Evolutionary conservation across 768 basidiomycete species (phyloP), one percentile per base, ranked within the genome.

Genomic region (Austroboletus festivus): DNA sequence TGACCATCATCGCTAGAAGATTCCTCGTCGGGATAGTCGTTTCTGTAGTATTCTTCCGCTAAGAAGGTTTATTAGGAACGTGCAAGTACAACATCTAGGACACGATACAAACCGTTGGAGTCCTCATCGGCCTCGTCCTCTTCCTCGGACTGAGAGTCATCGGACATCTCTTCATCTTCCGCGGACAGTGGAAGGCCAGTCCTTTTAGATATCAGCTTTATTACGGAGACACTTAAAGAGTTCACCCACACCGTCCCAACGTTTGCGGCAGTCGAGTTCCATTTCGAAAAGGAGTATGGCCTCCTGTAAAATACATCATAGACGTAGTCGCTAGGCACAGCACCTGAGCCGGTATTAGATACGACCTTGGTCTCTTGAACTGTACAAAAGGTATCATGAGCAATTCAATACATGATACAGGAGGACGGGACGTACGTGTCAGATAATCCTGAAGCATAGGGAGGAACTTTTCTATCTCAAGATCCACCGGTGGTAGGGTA

Each of bases 11-110:
- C 71, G 16, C 64, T 69, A 10, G 70, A 68, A 21, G 73, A 69
- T 33, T 83, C 81, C 42, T 84, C 88, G 22, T 89, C 86, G 5
- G 88, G 88, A 55, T 91, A 91, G 60, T 91, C 88, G 50, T 91
- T 91, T 58, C 80, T 87, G 67, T 89, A 89, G 58, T 83, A 89
- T 53, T 88, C 87, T 64, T 91, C 88, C 16, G 83, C 88, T 89
- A 56, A 5, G 44, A 26, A 8, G 39, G 5, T 42, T 33, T 31
- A 38, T 12, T 6, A 28, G 10, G 15, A 42, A 13, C 2, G 4
- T 61, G 1, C n/a, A n/a, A 58, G 46, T 1, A 42, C 5, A 23
- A 20, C 13, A 10, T n/a, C 26, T 5, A 6, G 23, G 10, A 31
- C 39, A 4, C 19, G 11, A 34, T 10, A 62, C 68, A 33, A 38